phyloP scores from a whole-genome alignment of 2,329 filamentous ascomycete species.

The Colletotrichum cordylinicola region DNA sequence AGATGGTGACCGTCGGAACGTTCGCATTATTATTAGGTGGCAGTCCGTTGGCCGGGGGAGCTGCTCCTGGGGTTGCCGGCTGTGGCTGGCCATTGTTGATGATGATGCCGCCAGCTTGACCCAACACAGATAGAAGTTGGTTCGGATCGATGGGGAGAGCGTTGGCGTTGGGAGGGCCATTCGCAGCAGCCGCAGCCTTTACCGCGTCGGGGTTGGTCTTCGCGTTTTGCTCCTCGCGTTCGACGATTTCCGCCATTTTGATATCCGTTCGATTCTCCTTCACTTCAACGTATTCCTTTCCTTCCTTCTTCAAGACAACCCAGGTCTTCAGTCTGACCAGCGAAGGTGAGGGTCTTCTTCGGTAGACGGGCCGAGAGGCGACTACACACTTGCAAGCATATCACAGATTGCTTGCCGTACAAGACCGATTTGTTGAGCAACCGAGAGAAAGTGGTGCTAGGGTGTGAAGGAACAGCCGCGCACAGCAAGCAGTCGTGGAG shows the following conservation, averaged over 20 bases:
- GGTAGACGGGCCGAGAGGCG: background rate
- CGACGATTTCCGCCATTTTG: background rate
- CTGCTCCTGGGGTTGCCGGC: background rate
- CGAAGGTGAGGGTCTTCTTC: background rate
- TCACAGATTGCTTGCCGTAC: background rate
- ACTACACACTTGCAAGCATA: background rate
- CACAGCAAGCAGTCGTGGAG: fast-evolving
- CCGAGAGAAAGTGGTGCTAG: background rate
- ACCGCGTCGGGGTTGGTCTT: background rate
- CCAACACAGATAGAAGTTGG: conserved; percentile 9
- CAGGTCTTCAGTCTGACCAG: background rate
- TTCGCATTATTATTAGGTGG: conserved; percentile 18
- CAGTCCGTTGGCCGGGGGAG: background rate
- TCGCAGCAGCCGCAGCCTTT: background rate
- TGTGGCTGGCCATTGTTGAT: background rate
- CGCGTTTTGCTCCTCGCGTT: background rate
- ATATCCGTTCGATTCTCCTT: background rate
- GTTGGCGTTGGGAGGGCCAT: background rate
- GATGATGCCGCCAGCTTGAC: background rate
- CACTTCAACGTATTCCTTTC: background rate
- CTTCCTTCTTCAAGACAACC: background rate
- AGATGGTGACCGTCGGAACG: conserved; percentile 14
- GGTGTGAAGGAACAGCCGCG: background rate
- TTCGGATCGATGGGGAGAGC: conserved; percentile 9
- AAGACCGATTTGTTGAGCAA: background rate